Percentiles rank a stretch among this genome's conserved stretches.
Evolutionary conservation across 1,284 basidiomycete genomes (phyloP).

Genomic region (Ustilago sp.): DNA sequence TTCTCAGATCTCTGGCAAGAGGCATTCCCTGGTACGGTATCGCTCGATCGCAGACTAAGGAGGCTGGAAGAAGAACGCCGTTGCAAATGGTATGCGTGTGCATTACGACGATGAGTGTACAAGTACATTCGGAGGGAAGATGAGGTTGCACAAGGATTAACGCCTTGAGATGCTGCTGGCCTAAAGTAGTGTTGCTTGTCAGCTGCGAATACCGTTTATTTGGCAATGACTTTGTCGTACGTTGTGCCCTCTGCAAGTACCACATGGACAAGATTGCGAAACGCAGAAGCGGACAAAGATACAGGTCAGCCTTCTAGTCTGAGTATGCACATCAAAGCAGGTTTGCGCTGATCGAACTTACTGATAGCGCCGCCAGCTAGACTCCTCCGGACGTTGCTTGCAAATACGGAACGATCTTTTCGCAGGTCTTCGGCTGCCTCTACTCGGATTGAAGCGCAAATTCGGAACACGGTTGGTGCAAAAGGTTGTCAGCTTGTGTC

Average conservation of each 20-base stretch:
- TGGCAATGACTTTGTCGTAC: slow-evolving; percentile 62
- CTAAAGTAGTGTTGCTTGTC: not conserved
- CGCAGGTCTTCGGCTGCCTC: slow-evolving; percentile 69
- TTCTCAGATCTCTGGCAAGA: not conserved
- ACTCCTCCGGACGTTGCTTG: slow-evolving; percentile 60
- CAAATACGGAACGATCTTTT: slow-evolving; percentile 59
- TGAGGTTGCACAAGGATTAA: not conserved
- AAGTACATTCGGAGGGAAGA: slow-evolving; percentile 21
- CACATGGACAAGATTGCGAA: not conserved
- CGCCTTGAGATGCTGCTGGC: not conserved
- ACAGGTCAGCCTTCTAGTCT: not conserved
- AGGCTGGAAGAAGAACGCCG: too few relatives aligned
- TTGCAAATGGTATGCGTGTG: slow-evolving; percentile 1
- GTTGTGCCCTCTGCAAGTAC: slow-evolving; percentile 53
- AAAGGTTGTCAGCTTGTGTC: too few relatives aligned
- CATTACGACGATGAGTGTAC: slow-evolving; percentile 6
- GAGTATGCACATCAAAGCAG: too few relatives aligned
- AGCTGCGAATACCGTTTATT: slow-evolving; percentile 14
- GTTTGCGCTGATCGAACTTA: slow-evolving; percentile 34
- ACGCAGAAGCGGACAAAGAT: not conserved
- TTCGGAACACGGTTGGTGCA: too few relatives aligned
- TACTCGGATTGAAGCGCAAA: slow-evolving; percentile 9
- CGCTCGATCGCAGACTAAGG: too few relatives aligned
- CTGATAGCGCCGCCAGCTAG: slow-evolving; percentile 59
- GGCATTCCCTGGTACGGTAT: not conserved